Conservation (phyloP, 495 filamentous ascomycete species). For the Neurospora sp. region DNA sequence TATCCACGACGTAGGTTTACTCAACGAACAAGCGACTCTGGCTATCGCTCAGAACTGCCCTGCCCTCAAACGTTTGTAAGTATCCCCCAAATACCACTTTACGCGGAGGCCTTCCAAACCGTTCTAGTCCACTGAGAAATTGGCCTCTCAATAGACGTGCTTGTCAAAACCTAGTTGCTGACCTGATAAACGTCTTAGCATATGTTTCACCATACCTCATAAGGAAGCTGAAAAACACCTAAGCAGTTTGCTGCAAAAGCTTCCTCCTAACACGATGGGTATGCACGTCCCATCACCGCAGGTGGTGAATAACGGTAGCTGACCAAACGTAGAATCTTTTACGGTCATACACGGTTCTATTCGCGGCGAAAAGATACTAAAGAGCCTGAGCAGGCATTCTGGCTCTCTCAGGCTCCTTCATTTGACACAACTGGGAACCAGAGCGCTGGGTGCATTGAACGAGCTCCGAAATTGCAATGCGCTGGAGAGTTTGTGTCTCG, state of each 20-base stretch:
- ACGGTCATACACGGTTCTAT: constrained; percentile 42
- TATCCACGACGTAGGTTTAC: constrained; percentile 46
- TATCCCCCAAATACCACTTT: background rate
- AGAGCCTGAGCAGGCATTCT: constrained; percentile 48
- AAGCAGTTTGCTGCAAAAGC: constrained; percentile 45
- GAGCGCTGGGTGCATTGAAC: constrained; percentile 38
- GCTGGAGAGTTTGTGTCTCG: constrained; percentile 33
- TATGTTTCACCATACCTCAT: constrained; percentile 15
- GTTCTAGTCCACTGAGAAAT: background rate
- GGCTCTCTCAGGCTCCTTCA: constrained; percentile 45
- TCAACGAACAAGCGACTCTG: constrained; percentile 40
- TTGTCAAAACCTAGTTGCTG: background rate
- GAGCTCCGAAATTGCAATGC: constrained; percentile 40
- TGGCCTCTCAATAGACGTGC: background rate
- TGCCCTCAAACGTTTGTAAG: constrained; percentile 45
- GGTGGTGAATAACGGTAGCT: background rate
- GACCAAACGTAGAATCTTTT: constrained; percentile 31
- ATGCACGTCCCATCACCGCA: background rate
- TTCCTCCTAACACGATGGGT: constrained; percentile 48
- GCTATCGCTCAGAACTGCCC: constrained; percentile 51
- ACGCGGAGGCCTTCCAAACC: background rate
- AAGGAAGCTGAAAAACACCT: constrained; percentile 44
- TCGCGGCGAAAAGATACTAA: constrained; percentile 44
- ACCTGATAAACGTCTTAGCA: constrained; percentile 35
- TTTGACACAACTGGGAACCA: constrained; percentile 38